phyloP scores from a whole-genome alignment of 164 flowering plant genomes.

The Chloranthus sessilifolius region DNA sequence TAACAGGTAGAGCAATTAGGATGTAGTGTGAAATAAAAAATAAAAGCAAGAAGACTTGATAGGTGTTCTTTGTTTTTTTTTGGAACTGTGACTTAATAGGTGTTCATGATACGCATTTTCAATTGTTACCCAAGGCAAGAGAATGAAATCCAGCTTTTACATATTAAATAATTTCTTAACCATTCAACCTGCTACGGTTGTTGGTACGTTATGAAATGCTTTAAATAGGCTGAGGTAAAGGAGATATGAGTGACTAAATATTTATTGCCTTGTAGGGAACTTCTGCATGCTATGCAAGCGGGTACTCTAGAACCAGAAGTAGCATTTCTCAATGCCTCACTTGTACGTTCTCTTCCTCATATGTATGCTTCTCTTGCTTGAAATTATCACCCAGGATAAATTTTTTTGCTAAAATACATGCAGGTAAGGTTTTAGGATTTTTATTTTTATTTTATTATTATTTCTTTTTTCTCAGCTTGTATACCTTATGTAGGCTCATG shows the following conservation, averaged over 20 bases:
- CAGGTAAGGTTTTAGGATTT: background rate
- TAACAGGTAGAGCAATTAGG: too few species aligned
- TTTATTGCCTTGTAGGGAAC: constrained; percentile 51
- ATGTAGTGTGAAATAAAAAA: too few species aligned
- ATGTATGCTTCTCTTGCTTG: constrained; percentile 8
- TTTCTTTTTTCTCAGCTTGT: background rate
- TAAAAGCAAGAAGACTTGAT: too few species aligned
- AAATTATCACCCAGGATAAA: too few species aligned
- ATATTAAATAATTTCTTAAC: background rate
- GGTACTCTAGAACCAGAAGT: constrained; percentile 80
- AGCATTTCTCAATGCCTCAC: constrained; percentile 83
- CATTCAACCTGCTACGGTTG: too few species aligned
- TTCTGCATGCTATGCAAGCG: constrained; percentile 66
- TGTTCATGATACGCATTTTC: background rate
- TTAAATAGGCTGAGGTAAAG: background rate
- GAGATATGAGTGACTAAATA: background rate
- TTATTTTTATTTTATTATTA: background rate
- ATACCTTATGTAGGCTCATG: background rate
- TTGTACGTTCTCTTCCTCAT: constrained; percentile 33
- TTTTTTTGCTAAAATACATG: background rate
- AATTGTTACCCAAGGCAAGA: background rate
- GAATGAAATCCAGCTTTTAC: background rate
- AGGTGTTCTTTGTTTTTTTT: too few species aligned
- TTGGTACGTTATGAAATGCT: background rate
- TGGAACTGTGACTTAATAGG: background rate